Evolutionary conservation across 1,284 basidiomycete genomes (phyloP), one percentile per base, ranked within the genome.

Genomic region (Trichosporon coremiiforme): DNA sequence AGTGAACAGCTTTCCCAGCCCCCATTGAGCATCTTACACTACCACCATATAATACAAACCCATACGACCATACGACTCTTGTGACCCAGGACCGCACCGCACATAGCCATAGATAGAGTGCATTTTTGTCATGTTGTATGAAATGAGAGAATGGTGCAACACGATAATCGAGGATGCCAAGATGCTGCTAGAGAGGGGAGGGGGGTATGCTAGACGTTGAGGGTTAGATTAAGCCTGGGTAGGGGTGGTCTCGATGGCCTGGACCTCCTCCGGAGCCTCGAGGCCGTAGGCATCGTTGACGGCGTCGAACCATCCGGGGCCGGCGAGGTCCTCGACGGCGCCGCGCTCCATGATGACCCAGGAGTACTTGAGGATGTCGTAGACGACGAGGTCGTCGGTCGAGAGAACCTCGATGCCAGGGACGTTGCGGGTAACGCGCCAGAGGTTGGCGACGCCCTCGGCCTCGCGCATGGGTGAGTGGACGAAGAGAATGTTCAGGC

Each of bases 351-450:
- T 69, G 15, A 84, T 78, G 45, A 76, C 66, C 83, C 81, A 83
- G 67, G 78, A 77, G 89, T 91, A 93, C 80, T 89, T 90, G 77
- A 95, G 83, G 45, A 91, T 79, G 77, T 93, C 90, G 80, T 92
- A 94, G 4, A 94, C 89, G 63, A 87, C 88, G 65, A 93, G 84
- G 68, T 93, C 88, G 66, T 89, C 85, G 17, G 87, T 88, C 0
- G 87, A 86, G 66, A 86, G 85, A 60, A 90, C 83, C 67, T 89
- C 87, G 31, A 92, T 85, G 53, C 87, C 86, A 36, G 87, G 86
- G 45, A 95, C 68, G 70, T 83, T 83, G 38, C 78, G 73, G 8
- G 78, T 63, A 3, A 67, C 68, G 45, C 75, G 75, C 25, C 66
- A 65, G 60, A 80, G 74, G 31, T 69, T 63, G 15, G 73, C 72